Evolutionary conservation across 2,329 filamentous ascomycete genomes (phyloP).

Genomic region (Colletotrichum eleusines): DNA sequence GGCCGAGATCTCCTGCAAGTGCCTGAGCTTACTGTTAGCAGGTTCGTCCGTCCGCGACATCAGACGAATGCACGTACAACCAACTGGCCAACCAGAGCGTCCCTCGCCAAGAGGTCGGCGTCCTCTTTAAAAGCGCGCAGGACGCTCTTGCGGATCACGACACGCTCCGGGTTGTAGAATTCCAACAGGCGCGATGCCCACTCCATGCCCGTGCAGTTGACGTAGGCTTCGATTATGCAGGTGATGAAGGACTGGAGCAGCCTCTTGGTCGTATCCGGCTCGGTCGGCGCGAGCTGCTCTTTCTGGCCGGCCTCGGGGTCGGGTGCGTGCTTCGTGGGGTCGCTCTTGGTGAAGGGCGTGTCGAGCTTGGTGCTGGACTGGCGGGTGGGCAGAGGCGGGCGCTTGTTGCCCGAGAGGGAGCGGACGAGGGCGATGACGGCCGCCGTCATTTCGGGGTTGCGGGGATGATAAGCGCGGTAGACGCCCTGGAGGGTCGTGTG

Average conservation of each 20-base stretch:
- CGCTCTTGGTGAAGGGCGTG: conserved; percentile 67
- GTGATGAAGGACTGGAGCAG: conserved; percentile 83
- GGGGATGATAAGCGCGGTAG: conserved; percentile 72
- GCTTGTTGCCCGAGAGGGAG: conserved; percentile 73
- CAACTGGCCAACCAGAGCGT: conserved; percentile 78
- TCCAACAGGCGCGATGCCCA: conserved; percentile 77
- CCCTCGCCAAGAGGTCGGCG: conserved; percentile 69
- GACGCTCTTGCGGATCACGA: conserved; percentile 72
- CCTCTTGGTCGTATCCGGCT: conserved; percentile 71
- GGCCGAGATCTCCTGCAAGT: conserved; percentile 71
- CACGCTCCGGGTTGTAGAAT: conserved; percentile 72
- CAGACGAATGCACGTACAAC: conserved; percentile 61
- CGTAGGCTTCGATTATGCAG: conserved; percentile 80
- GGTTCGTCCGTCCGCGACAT: conserved; percentile 13
- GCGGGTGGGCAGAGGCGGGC: conserved; percentile 71
- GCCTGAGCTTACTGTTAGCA: conserved; percentile 57
- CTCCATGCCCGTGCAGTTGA: conserved; percentile 69
- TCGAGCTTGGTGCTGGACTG: conserved; percentile 69
- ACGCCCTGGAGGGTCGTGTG: conserved; percentile 82
- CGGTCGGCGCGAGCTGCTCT: conserved; percentile 64
- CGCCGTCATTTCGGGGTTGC: conserved; percentile 75
- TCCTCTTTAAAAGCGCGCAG: conserved; percentile 75
- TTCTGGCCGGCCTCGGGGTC: conserved; percentile 70
- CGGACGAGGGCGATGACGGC: conserved; percentile 78
- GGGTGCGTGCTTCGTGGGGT: conserved; percentile 67